A percentile compares a stretch with the other conserved stretches of the same genome.
These are phyloP conservation scores for Macrotyloma uniflorum DNA, from an alignment of 306 rosid genomes.

Conservation along the genomic window DNA sequence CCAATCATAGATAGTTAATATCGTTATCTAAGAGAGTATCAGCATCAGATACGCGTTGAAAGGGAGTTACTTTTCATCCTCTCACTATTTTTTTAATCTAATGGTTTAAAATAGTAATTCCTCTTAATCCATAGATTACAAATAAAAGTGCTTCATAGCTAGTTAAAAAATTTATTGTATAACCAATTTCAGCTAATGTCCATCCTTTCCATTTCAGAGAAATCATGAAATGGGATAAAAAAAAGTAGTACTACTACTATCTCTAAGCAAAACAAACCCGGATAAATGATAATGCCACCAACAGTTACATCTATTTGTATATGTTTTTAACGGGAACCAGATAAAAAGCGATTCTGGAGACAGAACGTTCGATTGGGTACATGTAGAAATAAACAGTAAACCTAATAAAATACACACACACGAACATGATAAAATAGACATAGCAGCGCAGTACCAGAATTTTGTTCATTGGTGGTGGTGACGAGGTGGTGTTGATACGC, in stretches of 20 bases:
- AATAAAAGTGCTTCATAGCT: too few relatives aligned
- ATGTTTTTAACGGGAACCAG: neutral
- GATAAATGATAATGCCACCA: neutral
- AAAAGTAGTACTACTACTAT: neutral
- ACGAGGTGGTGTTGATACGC: constrained; percentile 47
- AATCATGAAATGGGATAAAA: constrained; percentile 6
- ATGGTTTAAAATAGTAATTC: too few relatives aligned
- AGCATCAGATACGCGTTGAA: neutral
- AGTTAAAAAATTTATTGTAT: neutral
- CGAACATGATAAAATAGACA: neutral
- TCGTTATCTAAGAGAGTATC: neutral
- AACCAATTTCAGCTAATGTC: constrained; percentile 1
- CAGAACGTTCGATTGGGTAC: neutral
- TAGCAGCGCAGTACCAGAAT: constrained; percentile 10
- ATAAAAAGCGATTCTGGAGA: neutral
- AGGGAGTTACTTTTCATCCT: too few relatives aligned
- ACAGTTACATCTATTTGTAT: constrained; percentile 10
- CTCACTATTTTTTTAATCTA: too few relatives aligned
- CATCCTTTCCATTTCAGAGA: constrained; percentile 24
- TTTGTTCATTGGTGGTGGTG: constrained; percentile 25
- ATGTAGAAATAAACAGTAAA: neutral
- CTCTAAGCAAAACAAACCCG: neutral
- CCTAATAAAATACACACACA: neutral
- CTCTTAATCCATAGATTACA: too few relatives aligned
- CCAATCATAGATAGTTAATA: neutral